Conservation (phyloP, 129 eudicot species). For the Rutidosis leptorrhynchoides region DNA sequence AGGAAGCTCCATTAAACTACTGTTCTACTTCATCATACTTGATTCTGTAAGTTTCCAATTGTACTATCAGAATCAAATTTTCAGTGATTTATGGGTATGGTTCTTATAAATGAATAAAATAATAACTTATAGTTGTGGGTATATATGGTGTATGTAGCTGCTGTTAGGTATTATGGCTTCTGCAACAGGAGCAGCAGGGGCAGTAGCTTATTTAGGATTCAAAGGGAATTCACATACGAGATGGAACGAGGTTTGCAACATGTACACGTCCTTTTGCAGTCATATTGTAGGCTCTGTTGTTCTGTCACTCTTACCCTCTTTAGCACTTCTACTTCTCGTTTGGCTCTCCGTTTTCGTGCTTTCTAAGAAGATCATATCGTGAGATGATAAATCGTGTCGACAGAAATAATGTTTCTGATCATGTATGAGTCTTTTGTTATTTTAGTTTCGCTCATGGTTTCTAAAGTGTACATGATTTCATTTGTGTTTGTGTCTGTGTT, state of each 20-base stretch:
- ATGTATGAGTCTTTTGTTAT: background rate
- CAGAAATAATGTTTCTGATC: background rate
- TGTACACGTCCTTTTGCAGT: slow-evolving; percentile 47
- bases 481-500: background rate
- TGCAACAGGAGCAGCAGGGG: slow-evolving; percentile 73
- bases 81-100: no score
- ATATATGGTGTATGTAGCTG: slow-evolving; percentile 44
- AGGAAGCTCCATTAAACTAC: slow-evolving; percentile 31
- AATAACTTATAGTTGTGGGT: background rate
- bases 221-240: slow-evolving; percentile 58
- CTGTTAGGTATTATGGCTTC: slow-evolving; percentile 69
- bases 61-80: no score
- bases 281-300: slow-evolving; percentile 43
- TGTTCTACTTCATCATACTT: slow-evolving; percentile 39
- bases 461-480: background rate
- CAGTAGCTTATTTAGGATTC: slow-evolving; percentile 59
- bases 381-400: background rate
- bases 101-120: background rate
- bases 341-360: slow-evolving; percentile 48
- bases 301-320: slow-evolving; percentile 41
- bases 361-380: slow-evolving; percentile 36
- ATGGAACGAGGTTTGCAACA: slow-evolving; percentile 57
- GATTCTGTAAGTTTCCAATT: slow-evolving; percentile 68
- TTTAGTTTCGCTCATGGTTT: background rate
- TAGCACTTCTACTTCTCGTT: slow-evolving; percentile 53